Evolutionary conservation across 2,329 filamentous ascomycete genomes (phyloP), one percentile per base, ranked within the genome.

Genomic region (Penicillium sp.): DNA sequence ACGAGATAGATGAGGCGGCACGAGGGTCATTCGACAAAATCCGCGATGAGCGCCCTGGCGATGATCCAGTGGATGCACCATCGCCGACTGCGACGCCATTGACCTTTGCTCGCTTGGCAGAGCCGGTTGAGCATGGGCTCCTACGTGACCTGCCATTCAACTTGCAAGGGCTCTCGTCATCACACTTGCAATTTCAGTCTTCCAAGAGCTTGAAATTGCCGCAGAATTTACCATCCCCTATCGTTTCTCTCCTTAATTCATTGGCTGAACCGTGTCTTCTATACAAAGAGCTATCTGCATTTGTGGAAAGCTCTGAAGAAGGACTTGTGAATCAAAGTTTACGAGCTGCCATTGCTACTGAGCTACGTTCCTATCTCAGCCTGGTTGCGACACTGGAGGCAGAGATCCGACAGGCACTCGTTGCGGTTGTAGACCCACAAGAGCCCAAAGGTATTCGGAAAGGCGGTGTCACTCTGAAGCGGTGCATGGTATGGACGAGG

Each of bases 401-500:
- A 9, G 92, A 98, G 68, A 95, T 97, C 47, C 82, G 92, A 50
- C 80, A 88, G 54, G 90, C 91, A 1, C 73, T 97, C 42, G 79
- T 85, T 4, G 82, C 86, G 6, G 74, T 93, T n/a, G 83, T 65
- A 18, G 63, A 66, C 33, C 53, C 56, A 31, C 81, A 81, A 3
- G 82, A 87, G 2, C 79, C 84, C 41, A 80, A 81, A 39, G 86
- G 86, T 1, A 83, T 95, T 46, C 86, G 89, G 5, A 93, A 91
- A 61, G 86, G 88, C 0, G 90, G 91, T 1, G 92, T 98, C 12
- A 98, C 93, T 0, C 75, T 98, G 44, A 97, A 97, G 69, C 80
- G 93, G 66, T 97, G 92, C 62, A 87, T 98, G 2, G 87, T 98
- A 23, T 98, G 95, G 95, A 97, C 91, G 7, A 83, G 92, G 59